Evolutionary conservation across 208 protist species (phyloP).

Genomic region (Angomonas ambiguus): DNA sequence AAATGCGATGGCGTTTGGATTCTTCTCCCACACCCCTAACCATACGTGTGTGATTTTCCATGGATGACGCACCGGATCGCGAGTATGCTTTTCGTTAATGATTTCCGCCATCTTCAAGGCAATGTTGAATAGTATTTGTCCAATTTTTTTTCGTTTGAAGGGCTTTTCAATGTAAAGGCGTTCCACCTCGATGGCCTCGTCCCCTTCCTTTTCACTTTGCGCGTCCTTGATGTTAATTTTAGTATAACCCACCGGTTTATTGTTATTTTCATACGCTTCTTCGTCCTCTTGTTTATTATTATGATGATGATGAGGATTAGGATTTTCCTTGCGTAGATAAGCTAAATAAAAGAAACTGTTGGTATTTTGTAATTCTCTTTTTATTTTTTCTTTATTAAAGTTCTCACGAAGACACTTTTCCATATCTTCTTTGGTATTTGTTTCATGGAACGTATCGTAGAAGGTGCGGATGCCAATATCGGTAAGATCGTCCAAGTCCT

Average conservation of each 20-base stretch:
- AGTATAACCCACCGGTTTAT: background rate
- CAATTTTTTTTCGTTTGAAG: background rate
- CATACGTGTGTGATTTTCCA: background rate
- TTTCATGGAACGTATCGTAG: background rate
- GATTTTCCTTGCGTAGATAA: background rate
- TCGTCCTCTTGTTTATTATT: background rate
- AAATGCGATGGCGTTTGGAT: background rate
- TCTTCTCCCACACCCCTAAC: background rate
- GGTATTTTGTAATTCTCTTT: background rate
- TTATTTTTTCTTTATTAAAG: background rate
- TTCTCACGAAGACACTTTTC: background rate
- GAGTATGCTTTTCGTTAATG: background rate
- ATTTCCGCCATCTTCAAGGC: background rate
- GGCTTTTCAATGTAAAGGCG: background rate
- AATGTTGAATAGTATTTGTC: background rate
- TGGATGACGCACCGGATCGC: too few relatives aligned
- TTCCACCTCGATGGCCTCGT: background rate
- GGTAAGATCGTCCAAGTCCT: background rate
- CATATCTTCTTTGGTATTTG: background rate
- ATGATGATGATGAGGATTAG: too few relatives aligned
- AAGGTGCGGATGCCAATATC: background rate
- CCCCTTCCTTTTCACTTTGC: background rate
- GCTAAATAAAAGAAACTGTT: background rate
- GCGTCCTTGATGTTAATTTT: background rate
- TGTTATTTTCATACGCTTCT: conserved; percentile 1